Evolutionary conservation across 176 grass and related monocot species (phyloP), one percentile per base, ranked within the genome.

Genomic region (Lolium perenne): DNA sequence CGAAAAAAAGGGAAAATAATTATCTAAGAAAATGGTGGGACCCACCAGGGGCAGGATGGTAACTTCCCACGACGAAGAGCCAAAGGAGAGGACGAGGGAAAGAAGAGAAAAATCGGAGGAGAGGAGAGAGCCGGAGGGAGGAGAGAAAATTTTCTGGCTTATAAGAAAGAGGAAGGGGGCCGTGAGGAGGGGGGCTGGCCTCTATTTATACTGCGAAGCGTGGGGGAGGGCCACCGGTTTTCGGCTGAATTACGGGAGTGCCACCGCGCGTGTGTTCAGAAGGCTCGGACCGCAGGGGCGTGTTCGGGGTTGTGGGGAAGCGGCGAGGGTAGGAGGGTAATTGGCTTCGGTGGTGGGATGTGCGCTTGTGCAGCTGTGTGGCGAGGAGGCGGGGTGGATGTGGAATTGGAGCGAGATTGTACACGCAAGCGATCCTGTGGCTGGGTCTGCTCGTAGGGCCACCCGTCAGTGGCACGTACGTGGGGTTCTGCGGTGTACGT

Each of bases 311-410:
- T 80, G 4, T 0, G 13, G 4, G 0, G 7, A 51, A 9, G 0
- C 0, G 0, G 0, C 0, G 2, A 14, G 89, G 89, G 49, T 0
- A 53, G 0, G 1, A 0, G 0, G 0, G 68, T 83, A 49, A 67
- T 83, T 66, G 0, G 0, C 6, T 0, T 0, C 7, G 8, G 8
- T 18, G 26, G 61, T 20, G 62, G 17, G 20, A 45, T 77, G 12
- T 38, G 56, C 8, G 82, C 29, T 38, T 41, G 38, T 16, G 68
- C 68, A 46, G 69, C 43, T 45, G 6, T 77, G 58, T 21, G 58
- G 25, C 55, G 11, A 9, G 35, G 23, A 29, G 12, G 1, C 6
- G 9, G 41, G 51, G 43, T 1, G 21, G 38, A 26, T 1, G 21
- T 47, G 55, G 18, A 63, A 78, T 13, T 22, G 50, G n/a, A 16